Evolutionary conservation across 495 filamentous ascomycete species (phyloP).

Genomic region (Chaetomidium leptoderma): DNA sequence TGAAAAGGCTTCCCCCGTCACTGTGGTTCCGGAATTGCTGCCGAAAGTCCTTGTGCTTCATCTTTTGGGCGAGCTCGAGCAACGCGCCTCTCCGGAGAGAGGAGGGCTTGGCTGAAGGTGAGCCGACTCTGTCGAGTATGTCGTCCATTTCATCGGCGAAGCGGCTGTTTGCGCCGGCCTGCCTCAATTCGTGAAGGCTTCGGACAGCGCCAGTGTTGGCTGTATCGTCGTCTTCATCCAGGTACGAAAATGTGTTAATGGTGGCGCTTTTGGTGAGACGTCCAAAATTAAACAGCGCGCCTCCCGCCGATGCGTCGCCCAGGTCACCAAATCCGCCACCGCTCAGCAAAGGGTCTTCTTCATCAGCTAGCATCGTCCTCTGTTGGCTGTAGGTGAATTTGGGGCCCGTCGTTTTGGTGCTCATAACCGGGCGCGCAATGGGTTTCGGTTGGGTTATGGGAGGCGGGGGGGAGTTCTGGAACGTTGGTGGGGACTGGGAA

Average conservation of each 20-base stretch:
- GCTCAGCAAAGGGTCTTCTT: constrained; percentile 36
- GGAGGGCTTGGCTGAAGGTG: constrained; percentile 44
- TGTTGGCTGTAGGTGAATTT: constrained; percentile 49
- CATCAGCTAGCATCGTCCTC: constrained; percentile 46
- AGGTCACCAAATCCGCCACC: constrained; percentile 23
- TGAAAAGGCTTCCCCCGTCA: constrained; percentile 64
- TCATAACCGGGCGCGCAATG: constrained; percentile 17
- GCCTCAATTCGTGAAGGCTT: constrained; percentile 85
- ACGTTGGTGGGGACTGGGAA: constrained; percentile 3
- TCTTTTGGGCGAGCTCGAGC: constrained; percentile 68
- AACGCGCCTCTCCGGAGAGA: constrained; percentile 48
- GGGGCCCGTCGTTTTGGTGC: constrained; percentile 28
- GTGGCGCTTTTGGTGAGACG: constrained; percentile 32
- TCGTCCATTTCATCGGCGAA: constrained; percentile 77
- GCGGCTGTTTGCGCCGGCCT: constrained; percentile 77
- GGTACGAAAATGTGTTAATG: constrained; percentile 27
- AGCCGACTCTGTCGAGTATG: constrained; percentile 77
- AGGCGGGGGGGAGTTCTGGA: constrained; percentile 22
- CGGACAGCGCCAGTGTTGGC: constrained; percentile 58
- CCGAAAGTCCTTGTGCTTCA: constrained; percentile 60
- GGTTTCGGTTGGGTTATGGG: constrained; percentile 7
- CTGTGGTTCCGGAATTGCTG: constrained; percentile 71
- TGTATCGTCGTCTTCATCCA: constrained; percentile 52
- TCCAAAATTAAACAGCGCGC: constrained; percentile 40
- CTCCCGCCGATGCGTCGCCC: constrained; percentile 30